These are phyloP conservation scores for Gelatoporia subvermispora DNA, from an alignment of 768 basidiomycete genomes.

Conservation along the genomic window DNA sequence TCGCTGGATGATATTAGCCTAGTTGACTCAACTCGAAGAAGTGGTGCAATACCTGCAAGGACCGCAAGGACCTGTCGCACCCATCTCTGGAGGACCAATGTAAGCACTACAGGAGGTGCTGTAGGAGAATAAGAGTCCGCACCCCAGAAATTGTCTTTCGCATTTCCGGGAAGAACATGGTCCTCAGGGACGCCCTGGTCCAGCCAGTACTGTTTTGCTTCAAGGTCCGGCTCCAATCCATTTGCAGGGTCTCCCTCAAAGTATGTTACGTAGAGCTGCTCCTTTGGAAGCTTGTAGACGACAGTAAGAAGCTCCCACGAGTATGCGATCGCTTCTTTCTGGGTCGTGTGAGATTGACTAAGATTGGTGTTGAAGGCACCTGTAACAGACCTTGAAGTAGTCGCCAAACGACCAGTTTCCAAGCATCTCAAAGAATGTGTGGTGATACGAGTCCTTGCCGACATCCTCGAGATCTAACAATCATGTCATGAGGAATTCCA, in stretches of 20 bases:
- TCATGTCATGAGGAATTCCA: constrained; percentile 1
- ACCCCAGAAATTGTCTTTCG: constrained; percentile 99
- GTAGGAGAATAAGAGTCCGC: constrained; percentile 22
- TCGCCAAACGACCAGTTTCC: constrained; percentile 99
- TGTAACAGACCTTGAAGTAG: constrained; percentile 83
- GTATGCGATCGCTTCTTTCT: constrained; percentile 91
- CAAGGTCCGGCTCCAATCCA: constrained; percentile 82
- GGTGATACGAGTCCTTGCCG: constrained; percentile 96
- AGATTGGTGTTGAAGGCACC: background rate
- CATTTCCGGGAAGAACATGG: constrained; percentile 89
- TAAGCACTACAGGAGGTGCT: constrained; percentile 2
- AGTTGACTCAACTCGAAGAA: background rate
- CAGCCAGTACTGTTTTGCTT: constrained; percentile 85
- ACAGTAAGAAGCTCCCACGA: constrained; percentile 94
- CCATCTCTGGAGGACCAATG: constrained; percentile 73
- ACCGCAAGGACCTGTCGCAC: constrained; percentile 95
- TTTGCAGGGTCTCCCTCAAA: constrained; percentile 91
- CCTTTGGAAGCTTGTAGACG: constrained; percentile 83
- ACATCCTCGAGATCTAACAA: constrained; percentile 92
- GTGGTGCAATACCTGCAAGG: constrained; percentile 71
- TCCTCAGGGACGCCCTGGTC: constrained; percentile 84
- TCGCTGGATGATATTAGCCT: constrained; percentile 47
- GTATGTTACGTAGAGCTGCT: constrained; percentile 94
- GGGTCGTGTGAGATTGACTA: constrained; percentile 3
- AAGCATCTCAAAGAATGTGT: constrained; percentile 99